These are phyloP conservation scores for Pseudogymnoascus sp. DNA, from an alignment of 2,329 filamentous ascomycete genomes.

Conservation along the genomic window DNA sequence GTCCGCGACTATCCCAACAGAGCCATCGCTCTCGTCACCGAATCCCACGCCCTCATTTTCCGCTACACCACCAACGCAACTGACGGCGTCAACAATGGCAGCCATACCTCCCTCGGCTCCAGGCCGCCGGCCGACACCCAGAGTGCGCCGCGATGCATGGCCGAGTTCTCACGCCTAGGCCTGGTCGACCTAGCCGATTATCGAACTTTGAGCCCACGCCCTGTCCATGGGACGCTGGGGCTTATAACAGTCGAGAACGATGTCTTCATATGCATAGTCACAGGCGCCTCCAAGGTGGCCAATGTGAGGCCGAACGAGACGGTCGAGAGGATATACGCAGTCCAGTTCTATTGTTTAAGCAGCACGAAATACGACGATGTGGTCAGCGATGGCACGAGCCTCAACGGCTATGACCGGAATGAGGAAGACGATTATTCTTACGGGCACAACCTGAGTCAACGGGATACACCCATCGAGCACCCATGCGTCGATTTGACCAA, in stretches of 20 bases:
- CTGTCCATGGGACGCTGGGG: conserved; percentile 79
- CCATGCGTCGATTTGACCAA: conserved; percentile 88
- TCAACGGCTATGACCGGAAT: conserved; percentile 23
- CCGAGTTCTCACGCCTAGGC: conserved; percentile 68
- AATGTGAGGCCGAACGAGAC: conserved; percentile 81
- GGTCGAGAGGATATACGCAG: conserved; percentile 75
- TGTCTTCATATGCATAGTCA: conserved; percentile 87
- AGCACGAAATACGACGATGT: conserved; percentile 79
- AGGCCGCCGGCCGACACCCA: conserved; percentile 33
- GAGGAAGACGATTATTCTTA: conserved; percentile 29
- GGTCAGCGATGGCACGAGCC: conserved; percentile 38
- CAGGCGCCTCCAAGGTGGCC: conserved; percentile 68
- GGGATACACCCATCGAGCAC: conserved; percentile 70
- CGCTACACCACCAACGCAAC: conserved; percentile 57
- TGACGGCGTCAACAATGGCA: conserved; percentile 52
- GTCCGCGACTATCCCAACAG: conserved; percentile 80
- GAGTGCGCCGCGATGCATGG: conserved; percentile 55
- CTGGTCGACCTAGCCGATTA: conserved; percentile 67
- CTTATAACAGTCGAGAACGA: conserved; percentile 77
- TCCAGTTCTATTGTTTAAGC: conserved; percentile 91
- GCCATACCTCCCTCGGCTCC: conserved; percentile 46
- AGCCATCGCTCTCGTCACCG: conserved; percentile 77
- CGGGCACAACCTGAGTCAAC: conserved; percentile 49
- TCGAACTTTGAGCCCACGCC: conserved; percentile 63
- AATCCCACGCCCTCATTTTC: conserved; percentile 75